Evolutionary conservation across 257 asterid species (phyloP).

Genomic region (Nicotiana attenuata): DNA sequence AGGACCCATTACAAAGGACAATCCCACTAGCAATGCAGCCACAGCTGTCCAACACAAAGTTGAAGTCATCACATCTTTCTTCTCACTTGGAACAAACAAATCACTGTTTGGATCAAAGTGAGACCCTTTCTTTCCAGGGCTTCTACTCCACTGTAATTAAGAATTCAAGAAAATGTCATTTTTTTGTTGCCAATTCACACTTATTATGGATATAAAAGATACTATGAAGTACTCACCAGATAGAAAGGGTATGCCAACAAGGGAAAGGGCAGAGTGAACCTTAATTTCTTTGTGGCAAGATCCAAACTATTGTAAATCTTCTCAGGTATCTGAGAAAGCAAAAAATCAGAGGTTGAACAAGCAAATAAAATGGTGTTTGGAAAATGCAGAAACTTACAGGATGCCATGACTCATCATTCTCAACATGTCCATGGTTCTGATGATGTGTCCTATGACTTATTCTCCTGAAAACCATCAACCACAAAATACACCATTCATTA

Average conservation of each 20-base stretch:
- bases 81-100: conserved; percentile 74
- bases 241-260: conserved; percentile 86
- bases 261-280: conserved; percentile 90
- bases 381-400: conserved; percentile 40
- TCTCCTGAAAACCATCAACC: conserved; percentile 45
- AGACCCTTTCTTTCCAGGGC: conserved; percentile 91
- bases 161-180: conserved; percentile 7
- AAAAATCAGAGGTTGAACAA: background rate
- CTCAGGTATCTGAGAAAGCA: conserved; percentile 32
- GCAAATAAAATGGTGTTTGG: background rate
- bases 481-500: background rate
- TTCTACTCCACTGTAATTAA: conserved; percentile 69
- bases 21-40: conserved; percentile 65
- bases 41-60: conserved; percentile 81
- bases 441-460: conserved; percentile 97
- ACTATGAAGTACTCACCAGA: conserved; percentile 38
- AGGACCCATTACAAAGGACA: conserved; percentile 76
- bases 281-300: conserved; percentile 46
- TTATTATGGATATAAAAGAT: background rate
- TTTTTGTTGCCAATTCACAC: background rate
- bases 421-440: conserved; percentile 98
- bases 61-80: conserved; percentile 77
- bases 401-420: conserved; percentile 93
- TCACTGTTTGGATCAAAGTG: conserved; percentile 84
- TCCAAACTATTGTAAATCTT: conserved; percentile 56